phyloP scores from a whole-genome alignment of 495 filamentous ascomycete species.

The Penicillium atrosanguineum region DNA sequence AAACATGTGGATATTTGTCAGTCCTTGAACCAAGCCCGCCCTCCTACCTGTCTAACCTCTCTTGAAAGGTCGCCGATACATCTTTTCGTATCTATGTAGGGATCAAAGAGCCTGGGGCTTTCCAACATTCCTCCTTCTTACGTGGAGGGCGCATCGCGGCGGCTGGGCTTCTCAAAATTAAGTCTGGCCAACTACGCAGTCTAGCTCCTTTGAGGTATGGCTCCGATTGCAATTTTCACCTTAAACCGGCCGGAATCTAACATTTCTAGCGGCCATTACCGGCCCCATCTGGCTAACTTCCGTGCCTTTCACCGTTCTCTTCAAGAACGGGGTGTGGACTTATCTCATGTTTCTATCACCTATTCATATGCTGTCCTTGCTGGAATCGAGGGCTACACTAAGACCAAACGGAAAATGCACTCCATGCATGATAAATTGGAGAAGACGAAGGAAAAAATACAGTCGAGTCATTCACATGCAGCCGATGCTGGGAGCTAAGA shows the following conservation, averaged over 20 bases:
- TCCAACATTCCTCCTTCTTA: slow-evolving; percentile 88
- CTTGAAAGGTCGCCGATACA: slow-evolving; percentile 59
- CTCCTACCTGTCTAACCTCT: not conserved
- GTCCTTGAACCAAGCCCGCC: not conserved
- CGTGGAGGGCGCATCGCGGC: slow-evolving; percentile 77
- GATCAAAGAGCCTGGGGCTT: slow-evolving; percentile 84
- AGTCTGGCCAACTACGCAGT: slow-evolving; percentile 67
- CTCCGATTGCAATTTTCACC: not conserved
- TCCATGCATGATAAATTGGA: slow-evolving; percentile 37
- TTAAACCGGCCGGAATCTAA: slow-evolving; percentile 35
- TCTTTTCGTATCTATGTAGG: slow-evolving; percentile 84
- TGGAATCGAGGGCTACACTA: slow-evolving; percentile 76
- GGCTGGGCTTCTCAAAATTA: slow-evolving; percentile 82
- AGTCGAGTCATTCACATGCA: not conserved
- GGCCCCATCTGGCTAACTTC: slow-evolving; percentile 77
- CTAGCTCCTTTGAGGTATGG: slow-evolving; percentile 41
- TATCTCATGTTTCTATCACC: slow-evolving; percentile 71
- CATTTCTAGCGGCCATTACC: slow-evolving; percentile 70
- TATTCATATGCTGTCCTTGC: slow-evolving; percentile 79
- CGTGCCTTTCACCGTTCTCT: slow-evolving; percentile 72
- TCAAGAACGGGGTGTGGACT: slow-evolving; percentile 71
- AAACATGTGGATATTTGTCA: slow-evolving; percentile 86
- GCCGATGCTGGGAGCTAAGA: not conserved
- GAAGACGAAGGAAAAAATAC: slow-evolving; percentile 18
- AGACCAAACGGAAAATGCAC: slow-evolving; percentile 58